These are phyloP conservation scores for Venturia oleaginea DNA, from an alignment of 2,329 filamentous ascomycete genomes.

Conservation along the genomic window DNA sequence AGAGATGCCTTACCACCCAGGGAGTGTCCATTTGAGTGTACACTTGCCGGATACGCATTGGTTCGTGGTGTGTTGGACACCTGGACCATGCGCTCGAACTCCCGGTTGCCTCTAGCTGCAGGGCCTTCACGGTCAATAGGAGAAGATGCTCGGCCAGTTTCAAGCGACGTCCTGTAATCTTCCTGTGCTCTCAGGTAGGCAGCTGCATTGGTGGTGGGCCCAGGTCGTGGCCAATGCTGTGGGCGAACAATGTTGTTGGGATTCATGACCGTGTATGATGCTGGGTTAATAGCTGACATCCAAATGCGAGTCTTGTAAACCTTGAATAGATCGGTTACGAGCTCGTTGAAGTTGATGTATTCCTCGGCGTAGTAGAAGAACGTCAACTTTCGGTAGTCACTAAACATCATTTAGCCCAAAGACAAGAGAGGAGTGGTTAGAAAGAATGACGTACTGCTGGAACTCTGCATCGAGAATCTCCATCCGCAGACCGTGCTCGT, in stretches of 20 bases:
- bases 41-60: neutral
- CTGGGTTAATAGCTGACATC: slow-evolving; percentile 99
- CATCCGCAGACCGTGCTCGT: slow-evolving; percentile 91
- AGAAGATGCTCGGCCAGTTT: slow-evolving; percentile 3
- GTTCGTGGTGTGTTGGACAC: neutral
- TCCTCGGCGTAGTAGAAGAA: slow-evolving; percentile 98
- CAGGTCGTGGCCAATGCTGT: slow-evolving; percentile 7
- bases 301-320: slow-evolving; percentile 99
- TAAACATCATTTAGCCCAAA: slow-evolving; percentile 32
- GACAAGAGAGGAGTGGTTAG: neutral
- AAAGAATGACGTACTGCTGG: slow-evolving; percentile 65
- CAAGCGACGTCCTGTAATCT: slow-evolving; percentile 2
- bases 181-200: slow-evolving; percentile 9
- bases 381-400: slow-evolving; percentile 97
- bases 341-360: slow-evolving; percentile 98
- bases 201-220: neutral
- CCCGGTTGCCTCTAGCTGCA: slow-evolving; percentile 10
- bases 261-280: slow-evolving; percentile 57
- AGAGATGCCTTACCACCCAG: neutral
- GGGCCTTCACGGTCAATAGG: slow-evolving; percentile 7
- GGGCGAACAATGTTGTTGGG: slow-evolving; percentile 57
- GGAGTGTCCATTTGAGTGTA: neutral
- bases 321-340: slow-evolving; percentile 96
- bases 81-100: slow-evolving; percentile 9
- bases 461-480: slow-evolving; percentile 98